Base-by-base conservation (phyloP, 768 basidiomycete species). In the Xerocomus brunneocitrinus region DNA sequence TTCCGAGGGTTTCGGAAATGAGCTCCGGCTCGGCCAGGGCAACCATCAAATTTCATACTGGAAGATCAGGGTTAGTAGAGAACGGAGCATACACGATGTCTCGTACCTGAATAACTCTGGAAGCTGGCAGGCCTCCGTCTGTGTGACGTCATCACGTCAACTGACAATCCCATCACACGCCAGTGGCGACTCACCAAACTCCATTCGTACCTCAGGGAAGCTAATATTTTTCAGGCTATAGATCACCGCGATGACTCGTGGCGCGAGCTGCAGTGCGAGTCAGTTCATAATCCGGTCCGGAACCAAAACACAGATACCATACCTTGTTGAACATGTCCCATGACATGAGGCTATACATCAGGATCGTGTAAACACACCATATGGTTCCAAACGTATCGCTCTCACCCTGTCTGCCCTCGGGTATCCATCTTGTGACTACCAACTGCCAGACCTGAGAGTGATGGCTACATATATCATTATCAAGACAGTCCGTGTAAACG, bases 161-260 rank as follows among this genome's bases (percentile, higher is more conserved):
- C 5, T 12, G 6, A 4, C 16, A 42, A 45, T 30, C 5, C 25
- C 13, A 3, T 14, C 32, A 7, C n/a, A n/a, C 19, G 5, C 25
- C 31, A 39, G 6, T 3, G 24, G 4, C 2, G 16, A 56, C 63
- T 40, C 35, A 62, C 63, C 56, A 54, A 40, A 56, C 32, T 28
- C 46, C 51, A 40, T 62, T 8, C 25, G 44, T 3, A 16, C 43
- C 2, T 28, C 38, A 24, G 49, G 24, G 31, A 62, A 57, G 9
- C 16, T 0, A 13, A 83, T 44, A 22, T 73, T 62, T 48, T 74
- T 73, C 52, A 80, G 65, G 31, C 67, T 67, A 52, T 83, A 75
- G 39, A 85, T 73, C 6, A 66, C 69, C 2, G 72, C 67, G 22
- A 84, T 58, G 24, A 19, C 69, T 28, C 65, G 64, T 27, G 79